phyloP scores from a whole-genome alignment of 2,329 filamentous ascomycete species.

The Cercospora sp. region DNA sequence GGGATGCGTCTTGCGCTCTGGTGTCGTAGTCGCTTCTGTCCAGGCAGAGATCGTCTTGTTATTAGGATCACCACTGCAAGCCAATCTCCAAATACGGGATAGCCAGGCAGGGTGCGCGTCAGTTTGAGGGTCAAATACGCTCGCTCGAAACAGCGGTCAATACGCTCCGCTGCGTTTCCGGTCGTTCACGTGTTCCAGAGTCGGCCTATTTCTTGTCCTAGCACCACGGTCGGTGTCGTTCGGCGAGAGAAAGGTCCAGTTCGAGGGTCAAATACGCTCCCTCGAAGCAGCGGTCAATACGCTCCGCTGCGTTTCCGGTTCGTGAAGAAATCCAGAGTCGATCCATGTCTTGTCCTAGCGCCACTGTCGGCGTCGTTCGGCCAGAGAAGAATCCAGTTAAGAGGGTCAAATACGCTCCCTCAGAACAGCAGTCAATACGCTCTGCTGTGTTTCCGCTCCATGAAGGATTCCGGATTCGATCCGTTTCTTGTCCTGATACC shows the following conservation, averaged over 20 bases:
- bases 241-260: not conserved
- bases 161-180: not conserved
- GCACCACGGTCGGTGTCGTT: not conserved
- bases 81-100: not conserved
- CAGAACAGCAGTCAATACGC: not conserved
- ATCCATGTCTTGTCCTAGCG: not conserved
- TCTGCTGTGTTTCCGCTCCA: not conserved
- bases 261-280: conserved; percentile 2
- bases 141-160: not conserved
- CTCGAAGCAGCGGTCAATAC: not conserved
- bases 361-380: not conserved
- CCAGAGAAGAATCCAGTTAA: not conserved
- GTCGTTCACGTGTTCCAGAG: no score
- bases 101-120: not conserved
- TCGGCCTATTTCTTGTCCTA: not conserved
- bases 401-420: conserved; percentile 5
- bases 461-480: not conserved
- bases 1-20: not conserved
- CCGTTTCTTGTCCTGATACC: not conserved
- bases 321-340: not conserved
- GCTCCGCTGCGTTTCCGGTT: not conserved
- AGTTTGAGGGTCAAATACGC: conserved; percentile 1
- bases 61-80: not conserved
- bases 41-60: not conserved
- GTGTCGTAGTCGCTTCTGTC: not conserved